These are phyloP conservation scores for Pseudozyma sp. DNA, from an alignment of 1,284 basidiomycete species.

Conservation along the genomic window DNA sequence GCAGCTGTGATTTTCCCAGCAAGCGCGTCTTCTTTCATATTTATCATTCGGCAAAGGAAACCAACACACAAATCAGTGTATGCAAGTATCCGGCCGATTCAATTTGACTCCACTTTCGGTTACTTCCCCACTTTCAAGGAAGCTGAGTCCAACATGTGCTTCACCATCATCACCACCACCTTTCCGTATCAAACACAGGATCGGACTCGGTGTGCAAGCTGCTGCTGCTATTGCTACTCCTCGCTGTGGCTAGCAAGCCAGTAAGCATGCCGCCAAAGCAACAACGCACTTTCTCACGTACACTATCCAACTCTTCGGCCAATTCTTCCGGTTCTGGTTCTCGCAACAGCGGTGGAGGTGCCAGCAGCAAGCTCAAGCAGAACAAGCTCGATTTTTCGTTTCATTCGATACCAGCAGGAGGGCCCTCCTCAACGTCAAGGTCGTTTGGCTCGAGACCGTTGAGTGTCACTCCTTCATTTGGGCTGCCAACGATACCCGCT, in stretches of 20 bases:
- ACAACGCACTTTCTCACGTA: constrained; percentile 14
- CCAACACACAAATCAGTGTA: background rate
- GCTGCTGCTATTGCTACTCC: background rate
- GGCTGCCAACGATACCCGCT: constrained; percentile 3
- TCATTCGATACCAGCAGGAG: constrained; percentile 17
- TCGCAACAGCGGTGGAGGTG: constrained; percentile 4
- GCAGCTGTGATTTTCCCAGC: no score
- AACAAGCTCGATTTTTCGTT: constrained; percentile 51
- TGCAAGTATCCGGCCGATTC: constrained; percentile 21
- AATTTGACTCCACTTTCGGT: constrained; percentile 8
- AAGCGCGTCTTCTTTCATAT: background rate
- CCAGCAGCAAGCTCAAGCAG: constrained; percentile 35
- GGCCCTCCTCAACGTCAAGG: background rate
- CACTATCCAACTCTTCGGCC: constrained; percentile 12
- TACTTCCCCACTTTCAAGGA: background rate
- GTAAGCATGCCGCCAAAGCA: constrained; percentile 32
- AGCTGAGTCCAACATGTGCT: background rate
- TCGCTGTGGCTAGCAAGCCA: background rate
- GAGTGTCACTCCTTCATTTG: constrained; percentile 38
- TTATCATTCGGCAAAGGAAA: constrained; percentile 2
- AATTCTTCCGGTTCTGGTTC: constrained; percentile 19
- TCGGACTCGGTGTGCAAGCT: background rate
- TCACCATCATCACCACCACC: background rate
- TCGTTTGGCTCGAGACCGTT: constrained; percentile 22
- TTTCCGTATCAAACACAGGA: background rate